A percentile compares a stretch with the other conserved stretches of the same genome.
These are phyloP conservation scores for Zelonia costaricensis DNA, from an alignment of 208 protist genomes.

Conservation along the genomic window DNA sequence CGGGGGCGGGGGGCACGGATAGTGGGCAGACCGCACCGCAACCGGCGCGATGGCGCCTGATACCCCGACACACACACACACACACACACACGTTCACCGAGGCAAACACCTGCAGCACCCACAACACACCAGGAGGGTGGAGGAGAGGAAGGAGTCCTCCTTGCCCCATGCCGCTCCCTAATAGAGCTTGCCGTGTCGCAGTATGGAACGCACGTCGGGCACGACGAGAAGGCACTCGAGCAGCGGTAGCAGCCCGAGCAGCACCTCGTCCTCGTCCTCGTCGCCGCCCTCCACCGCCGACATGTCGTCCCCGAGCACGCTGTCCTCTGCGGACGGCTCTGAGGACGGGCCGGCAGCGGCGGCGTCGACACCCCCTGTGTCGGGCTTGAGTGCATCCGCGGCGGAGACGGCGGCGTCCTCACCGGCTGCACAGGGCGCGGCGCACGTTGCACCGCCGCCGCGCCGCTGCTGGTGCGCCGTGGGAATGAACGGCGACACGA, in stretches of 20 bases:
- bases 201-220: constrained; percentile 80
- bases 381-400: background rate
- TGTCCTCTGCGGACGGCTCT: constrained; percentile 4
- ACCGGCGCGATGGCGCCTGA: no score
- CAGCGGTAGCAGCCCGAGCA: constrained; percentile 72
- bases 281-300: constrained; percentile 22
- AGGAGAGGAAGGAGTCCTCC: background rate
- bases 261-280: constrained; percentile 64
- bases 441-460: background rate
- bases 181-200: constrained; percentile 67
- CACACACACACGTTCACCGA: background rate
- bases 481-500: constrained; percentile 81
- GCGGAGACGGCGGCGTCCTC: background rate
- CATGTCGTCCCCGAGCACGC: constrained; percentile 14
- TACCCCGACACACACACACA: background rate
- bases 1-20: no score
- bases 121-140: background rate
- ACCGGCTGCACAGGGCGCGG: background rate
- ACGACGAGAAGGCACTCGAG: constrained; percentile 80
- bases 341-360: background rate
- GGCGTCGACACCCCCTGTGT: background rate
- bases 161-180: no score
- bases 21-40: no score
- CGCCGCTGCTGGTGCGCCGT: background rate
- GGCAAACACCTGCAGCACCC: no score